phyloP scores from a whole-genome alignment of 768 basidiomycete species.

The Saitozyma podzolica region DNA sequence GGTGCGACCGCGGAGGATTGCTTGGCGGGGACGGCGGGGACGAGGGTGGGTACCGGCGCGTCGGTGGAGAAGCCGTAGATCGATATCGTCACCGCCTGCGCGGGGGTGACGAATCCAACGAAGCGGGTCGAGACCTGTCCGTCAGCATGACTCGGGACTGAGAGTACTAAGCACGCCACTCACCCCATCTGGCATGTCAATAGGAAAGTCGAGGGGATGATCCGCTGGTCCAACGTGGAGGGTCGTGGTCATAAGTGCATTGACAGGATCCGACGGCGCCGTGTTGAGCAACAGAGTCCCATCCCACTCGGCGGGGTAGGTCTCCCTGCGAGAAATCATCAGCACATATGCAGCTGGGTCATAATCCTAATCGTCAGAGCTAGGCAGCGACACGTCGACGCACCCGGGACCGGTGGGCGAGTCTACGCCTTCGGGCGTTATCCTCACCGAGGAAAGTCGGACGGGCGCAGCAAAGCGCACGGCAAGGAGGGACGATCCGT shows the following conservation, averaged over 20 bases:
- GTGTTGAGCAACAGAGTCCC: constrained; percentile 29
- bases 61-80: constrained; percentile 26
- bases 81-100: constrained; percentile 24
- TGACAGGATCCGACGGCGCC: constrained; percentile 28
- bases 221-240: constrained; percentile 11
- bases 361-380: not conserved
- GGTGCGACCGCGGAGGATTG: not conserved
- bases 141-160: constrained; percentile 11
- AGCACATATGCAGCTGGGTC: no score
- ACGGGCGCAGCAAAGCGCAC: constrained; percentile 24
- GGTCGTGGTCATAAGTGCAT: constrained; percentile 21
- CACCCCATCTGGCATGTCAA: constrained; percentile 40
- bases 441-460: constrained; percentile 18
- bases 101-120: constrained; percentile 27
- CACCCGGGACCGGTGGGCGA: constrained; percentile 14
- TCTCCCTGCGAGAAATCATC: constrained; percentile 9
- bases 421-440: constrained; percentile 32
- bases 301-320: constrained; percentile 25
- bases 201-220: constrained; percentile 24
- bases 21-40: not conserved
- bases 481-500: constrained; percentile 11
- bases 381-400: constrained; percentile 7
- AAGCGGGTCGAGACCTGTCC: constrained; percentile 34
- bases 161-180: no score
- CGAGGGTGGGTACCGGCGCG: not conserved